Evolutionary conservation across 495 filamentous ascomycete species (phyloP).

Genomic region (Aspergillus ostianus): DNA sequence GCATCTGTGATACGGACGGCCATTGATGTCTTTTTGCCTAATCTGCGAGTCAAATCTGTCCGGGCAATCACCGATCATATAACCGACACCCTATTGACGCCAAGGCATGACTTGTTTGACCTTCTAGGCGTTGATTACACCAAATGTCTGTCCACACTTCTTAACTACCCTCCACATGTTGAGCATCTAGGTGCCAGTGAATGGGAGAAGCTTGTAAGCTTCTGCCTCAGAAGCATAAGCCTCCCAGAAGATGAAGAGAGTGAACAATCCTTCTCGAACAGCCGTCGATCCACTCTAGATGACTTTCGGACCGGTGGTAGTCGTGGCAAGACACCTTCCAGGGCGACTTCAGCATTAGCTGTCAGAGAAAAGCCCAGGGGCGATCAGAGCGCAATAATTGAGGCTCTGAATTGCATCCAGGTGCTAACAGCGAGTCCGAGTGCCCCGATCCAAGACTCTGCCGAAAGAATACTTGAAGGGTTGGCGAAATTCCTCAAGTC

Average conservation of each 20-base stretch:
- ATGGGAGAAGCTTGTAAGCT: constrained; percentile 68
- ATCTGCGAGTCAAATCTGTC: constrained; percentile 72
- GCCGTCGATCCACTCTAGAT: constrained; percentile 26
- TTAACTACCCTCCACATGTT: constrained; percentile 71
- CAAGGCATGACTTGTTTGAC: constrained; percentile 59
- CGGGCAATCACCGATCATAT: constrained; percentile 79
- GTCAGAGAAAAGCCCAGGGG: constrained; percentile 26
- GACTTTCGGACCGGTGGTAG: constrained; percentile 26
- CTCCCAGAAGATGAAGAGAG: constrained; percentile 26
- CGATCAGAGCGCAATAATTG: constrained; percentile 43
- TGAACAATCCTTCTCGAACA: constrained; percentile 29
- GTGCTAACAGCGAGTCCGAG: constrained; percentile 65
- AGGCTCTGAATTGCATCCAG: constrained; percentile 65
- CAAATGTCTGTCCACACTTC: constrained; percentile 65
- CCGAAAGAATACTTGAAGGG: constrained; percentile 54
- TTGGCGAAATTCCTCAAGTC: constrained; percentile 62
- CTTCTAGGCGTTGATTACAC: constrained; percentile 77
- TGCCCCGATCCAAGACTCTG: constrained; percentile 63
- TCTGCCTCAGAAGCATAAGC: constrained; percentile 50
- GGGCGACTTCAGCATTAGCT: constrained; percentile 29
- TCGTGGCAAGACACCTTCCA: constrained; percentile 31
- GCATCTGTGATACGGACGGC: constrained; percentile 70
- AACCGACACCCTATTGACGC: constrained; percentile 64
- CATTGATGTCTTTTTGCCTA: constrained; percentile 64
- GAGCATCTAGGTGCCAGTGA: constrained; percentile 68